Conservation (phyloP, 768 basidiomycete genomes). For the Hortiboletus flavorubellus region DNA sequence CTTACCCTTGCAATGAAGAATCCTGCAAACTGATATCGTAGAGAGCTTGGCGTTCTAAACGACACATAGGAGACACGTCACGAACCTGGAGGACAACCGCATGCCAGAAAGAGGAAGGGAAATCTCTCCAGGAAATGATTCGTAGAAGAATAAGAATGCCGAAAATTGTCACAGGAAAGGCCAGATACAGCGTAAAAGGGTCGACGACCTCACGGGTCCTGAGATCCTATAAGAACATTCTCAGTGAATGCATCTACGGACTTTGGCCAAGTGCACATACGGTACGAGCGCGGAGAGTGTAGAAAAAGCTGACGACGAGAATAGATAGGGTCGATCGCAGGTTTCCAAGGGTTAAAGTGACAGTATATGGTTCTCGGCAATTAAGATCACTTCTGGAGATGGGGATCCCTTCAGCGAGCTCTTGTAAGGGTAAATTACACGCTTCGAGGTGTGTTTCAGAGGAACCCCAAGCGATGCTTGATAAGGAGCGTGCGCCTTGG, state of each 20-base stretch:
- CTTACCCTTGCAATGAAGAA: constrained; percentile 30
- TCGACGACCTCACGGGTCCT: constrained; percentile 18
- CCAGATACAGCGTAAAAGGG: constrained; percentile 21
- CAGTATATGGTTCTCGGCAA: constrained; percentile 3
- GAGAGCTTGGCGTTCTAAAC: not conserved
- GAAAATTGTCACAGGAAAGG: constrained; percentile 21
- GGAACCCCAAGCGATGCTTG: not conserved
- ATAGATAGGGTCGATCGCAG: constrained; percentile 15
- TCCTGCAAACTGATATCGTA: constrained; percentile 29
- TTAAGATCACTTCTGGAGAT: not conserved
- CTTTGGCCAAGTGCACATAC: constrained; percentile 15
- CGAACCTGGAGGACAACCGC: constrained; percentile 34
- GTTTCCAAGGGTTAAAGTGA: constrained; percentile 4
- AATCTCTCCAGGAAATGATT: constrained; percentile 16
- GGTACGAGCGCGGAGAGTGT: constrained; percentile 12
- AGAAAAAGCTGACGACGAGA: constrained; percentile 12
- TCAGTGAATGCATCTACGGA: not conserved
- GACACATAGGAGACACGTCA: not conserved
- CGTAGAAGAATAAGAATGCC: constrained; percentile 19
- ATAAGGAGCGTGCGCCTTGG: not conserved
- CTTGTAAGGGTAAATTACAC: constrained; percentile 7
- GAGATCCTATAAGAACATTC: constrained; percentile 18
- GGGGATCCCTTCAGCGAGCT: constrained; percentile 3
- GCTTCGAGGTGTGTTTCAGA: constrained; percentile 7
- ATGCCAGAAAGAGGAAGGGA: constrained; percentile 30